Evolutionary conservation across 2,329 filamentous ascomycete genomes (phyloP).

Genomic region (Colletotrichum sp.): DNA sequence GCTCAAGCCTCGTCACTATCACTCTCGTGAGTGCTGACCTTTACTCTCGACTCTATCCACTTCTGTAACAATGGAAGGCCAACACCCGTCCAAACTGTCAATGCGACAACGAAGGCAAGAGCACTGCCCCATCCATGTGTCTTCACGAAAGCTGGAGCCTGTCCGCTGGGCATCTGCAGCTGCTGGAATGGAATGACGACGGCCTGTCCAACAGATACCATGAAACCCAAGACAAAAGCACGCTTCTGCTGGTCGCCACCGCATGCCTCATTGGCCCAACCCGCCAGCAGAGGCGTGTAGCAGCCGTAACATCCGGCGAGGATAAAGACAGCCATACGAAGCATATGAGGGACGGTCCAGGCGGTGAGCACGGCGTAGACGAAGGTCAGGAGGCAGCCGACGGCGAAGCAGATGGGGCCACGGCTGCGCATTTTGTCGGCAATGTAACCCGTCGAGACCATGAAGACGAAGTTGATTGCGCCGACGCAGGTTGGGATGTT

Average conservation of each 20-base stretch:
- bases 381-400: constrained; percentile 38
- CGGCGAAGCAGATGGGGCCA: constrained; percentile 38
- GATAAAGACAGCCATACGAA: constrained; percentile 45
- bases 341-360: constrained; percentile 40
- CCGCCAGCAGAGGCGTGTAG: constrained; percentile 44
- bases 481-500: constrained; percentile 49
- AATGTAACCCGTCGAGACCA: constrained; percentile 39
- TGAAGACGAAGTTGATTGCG: constrained; percentile 47
- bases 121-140: constrained; percentile 41
- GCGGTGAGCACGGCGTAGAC: constrained; percentile 40
- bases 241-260: constrained; percentile 48
- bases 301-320: constrained; percentile 44
- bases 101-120: constrained; percentile 33
- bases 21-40: constrained; percentile 5
- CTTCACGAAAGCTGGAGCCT: constrained; percentile 37
- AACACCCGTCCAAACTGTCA: constrained; percentile 38
- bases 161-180: constrained; percentile 37
- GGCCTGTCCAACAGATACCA: constrained; percentile 40
- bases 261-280: constrained; percentile 45
- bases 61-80: constrained; percentile 30
- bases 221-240: constrained; percentile 43
- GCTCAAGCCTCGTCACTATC: constrained; percentile 2
- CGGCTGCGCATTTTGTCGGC: constrained; percentile 41
- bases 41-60: constrained; percentile 20
- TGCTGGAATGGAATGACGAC: constrained; percentile 45